Conservation (phyloP, 306 rosid genomes). For the Potentilla sterilis region DNA sequence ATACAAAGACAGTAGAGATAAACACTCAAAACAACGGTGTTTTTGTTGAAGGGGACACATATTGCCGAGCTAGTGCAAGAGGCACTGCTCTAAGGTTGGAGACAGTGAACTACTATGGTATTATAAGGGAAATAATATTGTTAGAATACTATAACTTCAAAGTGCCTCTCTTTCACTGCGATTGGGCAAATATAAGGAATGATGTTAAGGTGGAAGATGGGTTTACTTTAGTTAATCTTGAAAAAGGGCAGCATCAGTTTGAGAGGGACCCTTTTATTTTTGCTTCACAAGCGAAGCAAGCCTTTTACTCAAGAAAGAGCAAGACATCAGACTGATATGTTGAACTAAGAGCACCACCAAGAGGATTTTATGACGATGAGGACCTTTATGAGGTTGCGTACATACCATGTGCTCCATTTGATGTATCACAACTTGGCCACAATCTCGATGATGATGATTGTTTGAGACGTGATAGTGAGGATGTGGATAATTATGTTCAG, state of each 20-base stretch:
- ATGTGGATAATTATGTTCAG: no score
- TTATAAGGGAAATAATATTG: no score
- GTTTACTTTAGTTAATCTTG: neutral
- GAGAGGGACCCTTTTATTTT: neutral
- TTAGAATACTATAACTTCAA: no score
- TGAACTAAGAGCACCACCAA: neutral
- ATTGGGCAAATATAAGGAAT: no score
- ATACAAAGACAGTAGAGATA: neutral
- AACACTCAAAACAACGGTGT: neutral
- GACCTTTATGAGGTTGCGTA: neutral
- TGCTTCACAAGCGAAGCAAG: neutral
- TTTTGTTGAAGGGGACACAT: neutral
- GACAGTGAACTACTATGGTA: no score
- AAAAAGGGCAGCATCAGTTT: neutral
- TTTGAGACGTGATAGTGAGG: no score
- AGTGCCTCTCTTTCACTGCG: no score
- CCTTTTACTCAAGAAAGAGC: neutral
- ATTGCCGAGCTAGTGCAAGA: neutral
- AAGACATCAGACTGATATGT: neutral
- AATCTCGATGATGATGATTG: no score
- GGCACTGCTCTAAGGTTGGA: no score
- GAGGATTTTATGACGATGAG: neutral
- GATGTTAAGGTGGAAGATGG: conserved; percentile 1
- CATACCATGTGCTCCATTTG: neutral
- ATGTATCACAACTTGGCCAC: no score